Percentiles rank a stretch among this genome's conserved stretches.
Conservation (phyloP, 2,329 filamentous ascomycete species). For the Diaporthe amygdali region DNA sequence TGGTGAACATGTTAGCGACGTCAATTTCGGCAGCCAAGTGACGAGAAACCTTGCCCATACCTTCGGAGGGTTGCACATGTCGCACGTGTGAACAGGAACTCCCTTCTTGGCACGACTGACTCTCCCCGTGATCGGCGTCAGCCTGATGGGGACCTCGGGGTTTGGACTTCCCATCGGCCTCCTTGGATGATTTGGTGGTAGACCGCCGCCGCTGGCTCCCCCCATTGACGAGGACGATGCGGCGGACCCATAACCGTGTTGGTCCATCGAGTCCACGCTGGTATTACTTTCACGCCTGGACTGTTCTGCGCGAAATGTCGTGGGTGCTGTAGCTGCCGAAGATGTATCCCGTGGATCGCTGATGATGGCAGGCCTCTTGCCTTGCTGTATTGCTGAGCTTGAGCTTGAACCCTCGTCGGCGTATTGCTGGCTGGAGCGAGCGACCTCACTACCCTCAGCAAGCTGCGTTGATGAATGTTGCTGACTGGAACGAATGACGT, state of each 20-base stretch:
- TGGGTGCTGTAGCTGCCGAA: constrained; percentile 23
- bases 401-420: constrained; percentile 31
- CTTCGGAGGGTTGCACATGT: constrained; percentile 57
- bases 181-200: constrained; percentile 37
- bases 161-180: constrained; percentile 46
- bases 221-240: constrained; percentile 40
- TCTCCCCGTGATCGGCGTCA: constrained; percentile 62
- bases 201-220: constrained; percentile 29
- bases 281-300: constrained; percentile 49
- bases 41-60: constrained; percentile 36
- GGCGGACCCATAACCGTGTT: constrained; percentile 38
- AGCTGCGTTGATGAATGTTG: constrained; percentile 28
- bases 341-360: constrained; percentile 19
- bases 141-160: constrained; percentile 49
- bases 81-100: constrained; percentile 61
- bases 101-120: constrained; percentile 65
- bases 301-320: constrained; percentile 33
- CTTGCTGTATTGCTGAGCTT: constrained; percentile 19
- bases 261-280: constrained; percentile 57
- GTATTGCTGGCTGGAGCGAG: constrained; percentile 31
- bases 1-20: constrained; percentile 36
- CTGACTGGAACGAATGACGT: constrained; percentile 45
- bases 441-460: constrained; percentile 29
- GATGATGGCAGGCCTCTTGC: constrained; percentile 29
- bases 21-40: neutral